These are phyloP conservation scores for Pistacia integerrima DNA, from an alignment of 345 rosid species.

Conservation along the genomic window DNA sequence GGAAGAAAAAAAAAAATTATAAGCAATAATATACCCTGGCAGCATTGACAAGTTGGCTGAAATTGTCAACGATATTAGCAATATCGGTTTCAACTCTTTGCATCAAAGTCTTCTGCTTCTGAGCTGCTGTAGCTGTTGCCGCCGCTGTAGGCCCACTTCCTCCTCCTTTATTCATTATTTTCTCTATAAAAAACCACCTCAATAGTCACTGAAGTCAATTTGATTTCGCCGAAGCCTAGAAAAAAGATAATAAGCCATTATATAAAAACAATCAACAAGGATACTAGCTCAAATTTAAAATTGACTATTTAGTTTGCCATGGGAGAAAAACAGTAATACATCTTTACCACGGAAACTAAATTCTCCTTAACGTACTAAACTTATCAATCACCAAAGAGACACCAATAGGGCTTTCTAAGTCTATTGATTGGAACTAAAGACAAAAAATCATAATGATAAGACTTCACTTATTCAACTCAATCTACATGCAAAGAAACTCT, in stretches of 20 bases:
- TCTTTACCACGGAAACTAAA: no score
- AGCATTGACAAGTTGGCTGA: slow-evolving; percentile 80
- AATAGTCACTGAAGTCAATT: neutral
- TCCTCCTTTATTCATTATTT: slow-evolving; percentile 70
- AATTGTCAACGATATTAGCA: slow-evolving; percentile 75
- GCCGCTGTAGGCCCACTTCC: slow-evolving; percentile 78
- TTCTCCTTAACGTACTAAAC: no score
- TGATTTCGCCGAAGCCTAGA: neutral
- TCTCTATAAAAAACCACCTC: neutral
- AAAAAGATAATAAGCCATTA: neutral
- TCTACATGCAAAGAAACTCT: no score
- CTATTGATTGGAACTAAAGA: no score
- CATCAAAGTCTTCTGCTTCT: slow-evolving; percentile 87
- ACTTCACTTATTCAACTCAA: no score
- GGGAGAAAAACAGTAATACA: neutral
- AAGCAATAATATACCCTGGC: slow-evolving; percentile 46
- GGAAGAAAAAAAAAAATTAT: neutral
- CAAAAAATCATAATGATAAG: no score
- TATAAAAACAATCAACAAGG: neutral
- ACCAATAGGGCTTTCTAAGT: no score
- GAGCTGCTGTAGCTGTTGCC: slow-evolving; percentile 75
- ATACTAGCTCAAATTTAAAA: neutral
- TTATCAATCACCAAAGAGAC: no score
- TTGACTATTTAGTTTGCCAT: neutral
- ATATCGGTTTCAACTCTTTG: slow-evolving; percentile 86